Base-by-base conservation (phyloP, 2,329 filamentous ascomycete genomes). In the Talaromyces rugulosus region DNA sequence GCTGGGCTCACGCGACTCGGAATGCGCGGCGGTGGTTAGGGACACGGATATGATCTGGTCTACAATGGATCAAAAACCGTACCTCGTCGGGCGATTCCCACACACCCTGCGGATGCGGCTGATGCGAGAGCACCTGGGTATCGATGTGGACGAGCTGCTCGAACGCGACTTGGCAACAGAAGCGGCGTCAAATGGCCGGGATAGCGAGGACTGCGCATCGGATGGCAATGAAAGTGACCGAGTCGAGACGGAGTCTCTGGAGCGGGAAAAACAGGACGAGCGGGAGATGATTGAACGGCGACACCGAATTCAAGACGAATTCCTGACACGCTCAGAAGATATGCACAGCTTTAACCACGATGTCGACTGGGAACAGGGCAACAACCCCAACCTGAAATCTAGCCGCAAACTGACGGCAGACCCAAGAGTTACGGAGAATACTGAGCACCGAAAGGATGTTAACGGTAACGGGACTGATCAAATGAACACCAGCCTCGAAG, bases 121-220 rank as follows among this genome's bases (percentile, higher is more conserved):
- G 56, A 98, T 98, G 95, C 86, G 94, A 65, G 95, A 99, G 76
- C 95, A 99, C 78, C 82, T 99, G 33, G 95, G 95, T n/a, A 81
- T 98, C 44, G 93, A 98, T 71, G 92, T 96, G 4, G 95, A 99
- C 74, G 90, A 91, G 70, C 88, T 97, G 63, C 86, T 91, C 71
- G 91, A 95, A 71, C 87, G 94, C 64, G 88, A 92, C 67, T 83
- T 89, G 57, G 83, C 86, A 67, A 85, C 85, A 31, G 88, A 92
- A 68, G 75, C 86, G 56, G 87, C 89, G 67, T 79, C 82, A 14
- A 82, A 78, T 34, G 81, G 89, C 54, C 89, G 90, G 66, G 75
- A 75, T 16, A 83, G 85, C 28, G 81, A 81, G 40, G 68, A 65
- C 44, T 66, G 63, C 44, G 64, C 66, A 42, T 64, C 70, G 42